Base-by-base conservation (phyloP, 2,329 filamentous ascomycete genomes). In the Aspergillus phoenicis region DNA sequence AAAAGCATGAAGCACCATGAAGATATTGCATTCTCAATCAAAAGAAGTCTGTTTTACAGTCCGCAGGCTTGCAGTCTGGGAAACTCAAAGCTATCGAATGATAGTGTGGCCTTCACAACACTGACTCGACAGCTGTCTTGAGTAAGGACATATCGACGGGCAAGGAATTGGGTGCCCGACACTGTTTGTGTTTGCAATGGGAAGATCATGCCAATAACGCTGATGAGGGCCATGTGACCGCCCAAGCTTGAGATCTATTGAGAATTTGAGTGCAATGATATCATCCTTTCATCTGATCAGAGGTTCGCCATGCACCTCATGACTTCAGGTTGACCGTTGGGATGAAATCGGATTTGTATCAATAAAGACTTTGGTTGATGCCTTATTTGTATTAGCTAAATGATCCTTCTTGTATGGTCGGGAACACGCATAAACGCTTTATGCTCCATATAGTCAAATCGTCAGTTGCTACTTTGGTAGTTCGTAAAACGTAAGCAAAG, bases 281-380 rank as follows among this genome's bases (percentile, higher is more conserved):
- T 51, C 47, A 51, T 33, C 11, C n/a, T 8, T 51, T 51, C 47
- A 30, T 51, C 26, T 45, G 47, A 51, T 51, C 47, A 51, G 47
- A 33, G 26, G 45, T 30, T 10, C 24, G 47, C 11, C 20, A 51
- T 51, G 47, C 47, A 33, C 26, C 47, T 33, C 47, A 51, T 51
- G 47, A 51, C 26, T 28, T 15, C 17, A 20, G n/a, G 26, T 13
- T 17, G 8, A 28, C 17, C 13, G 8, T 13, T 51, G 17, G 47
- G 26, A 33, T n/a, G 26, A 30, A 51, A 30, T 17, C 26, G 20
- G 10, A 2, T 28, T 20, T 11, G n/a, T 11, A 20, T 20, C 26
- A 22, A n/a, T 51, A 6, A 45, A 45, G 41, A 13, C n/a, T 45
- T 30, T 30, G 8, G 5, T 20, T 11, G 15, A 51, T 51, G 26